These are phyloP conservation scores for Macrocybe gigantea DNA, from an alignment of 768 basidiomycete genomes.

Conservation along the genomic window DNA sequence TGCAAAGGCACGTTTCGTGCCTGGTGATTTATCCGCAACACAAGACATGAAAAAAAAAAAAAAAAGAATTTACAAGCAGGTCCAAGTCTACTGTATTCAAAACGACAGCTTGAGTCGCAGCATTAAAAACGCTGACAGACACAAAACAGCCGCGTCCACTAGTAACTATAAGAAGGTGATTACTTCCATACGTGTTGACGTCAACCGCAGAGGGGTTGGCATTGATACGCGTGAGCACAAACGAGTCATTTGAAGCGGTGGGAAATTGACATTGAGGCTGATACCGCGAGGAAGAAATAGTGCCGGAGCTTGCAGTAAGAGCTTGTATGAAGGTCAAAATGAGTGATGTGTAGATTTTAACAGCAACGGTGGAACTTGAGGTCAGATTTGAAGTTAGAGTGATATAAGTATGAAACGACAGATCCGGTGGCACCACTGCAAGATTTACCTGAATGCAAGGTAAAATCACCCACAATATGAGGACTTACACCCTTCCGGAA, in stretches of 20 bases:
- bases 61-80: slow-evolving; percentile 5
- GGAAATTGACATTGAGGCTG: slow-evolving; percentile 48
- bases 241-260: slow-evolving; percentile 31
- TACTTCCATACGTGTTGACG: slow-evolving; percentile 38
- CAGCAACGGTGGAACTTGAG: slow-evolving; percentile 29
- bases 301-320: slow-evolving; percentile 19
- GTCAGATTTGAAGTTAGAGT: slow-evolving; percentile 31
- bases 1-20: no score
- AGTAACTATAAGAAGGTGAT: slow-evolving; percentile 32
- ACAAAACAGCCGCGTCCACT: slow-evolving; percentile 31
- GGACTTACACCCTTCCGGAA: slow-evolving; percentile 38
- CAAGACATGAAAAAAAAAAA: no score
- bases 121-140: slow-evolving; percentile 41
- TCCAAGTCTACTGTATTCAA: slow-evolving; percentile 25
- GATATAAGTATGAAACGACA: slow-evolving; percentile 41
- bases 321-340: slow-evolving; percentile 31
- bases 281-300: slow-evolving; percentile 35
- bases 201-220: slow-evolving; percentile 25
- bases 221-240: slow-evolving; percentile 38
- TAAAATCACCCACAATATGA: no score
- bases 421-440: slow-evolving; percentile 30
- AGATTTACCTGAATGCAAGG: neutral
- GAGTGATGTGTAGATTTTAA: slow-evolving; percentile 37
- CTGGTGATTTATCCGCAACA: no score
- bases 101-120: slow-evolving; percentile 33